phyloP scores from a whole-genome alignment of 306 rosid species.

The Arachis hypogaea region DNA sequence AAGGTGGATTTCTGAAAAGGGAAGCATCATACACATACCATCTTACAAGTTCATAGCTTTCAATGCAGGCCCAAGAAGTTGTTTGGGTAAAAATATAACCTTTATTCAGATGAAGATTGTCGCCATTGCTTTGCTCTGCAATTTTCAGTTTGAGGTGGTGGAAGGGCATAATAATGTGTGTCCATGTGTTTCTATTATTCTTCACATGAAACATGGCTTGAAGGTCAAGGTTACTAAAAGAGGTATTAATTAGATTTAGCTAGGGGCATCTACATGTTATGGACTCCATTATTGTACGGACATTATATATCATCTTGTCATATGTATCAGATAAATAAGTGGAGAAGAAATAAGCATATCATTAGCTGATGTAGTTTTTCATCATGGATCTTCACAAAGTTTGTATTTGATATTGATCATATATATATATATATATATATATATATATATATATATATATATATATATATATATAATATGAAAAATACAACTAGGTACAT shows the following conservation, averaged over 20 bases:
- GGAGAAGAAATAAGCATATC: too few species aligned
- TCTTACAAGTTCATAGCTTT: slow-evolving; percentile 37
- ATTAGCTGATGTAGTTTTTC: too few species aligned
- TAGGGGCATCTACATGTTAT: too few species aligned
- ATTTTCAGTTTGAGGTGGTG: slow-evolving; percentile 20
- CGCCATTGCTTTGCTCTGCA: not conserved
- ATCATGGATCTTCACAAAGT: too few species aligned
- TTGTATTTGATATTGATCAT: too few species aligned
- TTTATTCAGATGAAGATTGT: slow-evolving; percentile 12
- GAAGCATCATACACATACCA: not conserved
- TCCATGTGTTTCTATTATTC: not conserved
- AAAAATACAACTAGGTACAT: too few species aligned
- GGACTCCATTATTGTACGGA: too few species aligned
- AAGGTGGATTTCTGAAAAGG: slow-evolving; percentile 31
- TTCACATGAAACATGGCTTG: slow-evolving; percentile 22
- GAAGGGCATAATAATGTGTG: slow-evolving; percentile 1
- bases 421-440: too few species aligned
- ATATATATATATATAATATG: too few species aligned
- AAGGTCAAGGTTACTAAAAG: slow-evolving; percentile 16
- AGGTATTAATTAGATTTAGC: not conserved
- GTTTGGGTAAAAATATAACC: slow-evolving; percentile 23
- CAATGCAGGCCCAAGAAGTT: slow-evolving; percentile 27
- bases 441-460: too few species aligned
- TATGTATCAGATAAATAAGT: too few species aligned
- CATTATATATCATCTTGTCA: too few species aligned